Conservation (phyloP, 257 asterid species). For the Leonotis leonurus region DNA sequence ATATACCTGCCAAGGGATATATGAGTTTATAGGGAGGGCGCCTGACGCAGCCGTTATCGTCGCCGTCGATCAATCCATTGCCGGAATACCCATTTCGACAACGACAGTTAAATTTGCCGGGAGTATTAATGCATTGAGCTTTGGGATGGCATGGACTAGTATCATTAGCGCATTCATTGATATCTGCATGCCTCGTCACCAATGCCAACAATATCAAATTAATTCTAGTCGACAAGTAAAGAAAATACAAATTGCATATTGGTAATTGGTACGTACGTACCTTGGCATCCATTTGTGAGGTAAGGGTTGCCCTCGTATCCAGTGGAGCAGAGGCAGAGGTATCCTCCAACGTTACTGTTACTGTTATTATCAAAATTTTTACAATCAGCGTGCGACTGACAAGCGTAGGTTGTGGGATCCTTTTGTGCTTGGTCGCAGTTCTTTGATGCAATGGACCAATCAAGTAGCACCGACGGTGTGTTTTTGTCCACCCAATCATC, state of each 20-base stretch:
- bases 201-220: neutral
- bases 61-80: constrained; percentile 1
- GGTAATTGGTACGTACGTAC: too few relatives aligned
- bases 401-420: neutral
- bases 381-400: constrained; percentile 1
- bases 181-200: too few relatives aligned
- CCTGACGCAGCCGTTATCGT: constrained; percentile 5
- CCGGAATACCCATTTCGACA: constrained; percentile 8
- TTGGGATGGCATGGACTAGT: neutral
- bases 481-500: neutral
- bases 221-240: neutral
- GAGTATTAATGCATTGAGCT: constrained; percentile 7
- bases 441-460: constrained; percentile 15
- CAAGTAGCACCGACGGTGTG: constrained; percentile 1
- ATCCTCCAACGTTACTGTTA: too few relatives aligned
- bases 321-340: constrained; percentile 9
- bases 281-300: constrained; percentile 18
- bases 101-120: neutral
- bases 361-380: neutral
- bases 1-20: constrained; percentile 15
- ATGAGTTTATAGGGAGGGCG: neutral
- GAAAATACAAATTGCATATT: neutral
- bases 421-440: too few relatives aligned
- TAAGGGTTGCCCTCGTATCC: constrained; percentile 26
- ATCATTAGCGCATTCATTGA: constrained; percentile 7